phyloP scores from a whole-genome alignment of 306 rosid genomes.

The Canavalia gladiata region DNA sequence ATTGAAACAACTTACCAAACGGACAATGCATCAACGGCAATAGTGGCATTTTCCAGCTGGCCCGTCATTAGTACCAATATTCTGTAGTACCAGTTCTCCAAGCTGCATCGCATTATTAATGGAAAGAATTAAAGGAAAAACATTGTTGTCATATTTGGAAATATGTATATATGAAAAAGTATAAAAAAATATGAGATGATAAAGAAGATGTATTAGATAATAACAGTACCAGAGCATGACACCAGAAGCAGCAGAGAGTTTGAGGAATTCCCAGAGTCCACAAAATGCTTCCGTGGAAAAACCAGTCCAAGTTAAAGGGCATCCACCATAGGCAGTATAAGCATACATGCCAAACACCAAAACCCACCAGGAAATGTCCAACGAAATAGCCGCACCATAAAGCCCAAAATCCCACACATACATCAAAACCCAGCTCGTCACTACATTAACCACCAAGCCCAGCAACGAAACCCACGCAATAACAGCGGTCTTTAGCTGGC shows the following conservation, averaged over 20 bases:
- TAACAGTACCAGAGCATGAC: slow-evolving; percentile 71
- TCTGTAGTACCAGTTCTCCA: slow-evolving; percentile 83
- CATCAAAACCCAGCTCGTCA: slow-evolving; percentile 60
- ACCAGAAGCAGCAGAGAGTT: slow-evolving; percentile 75
- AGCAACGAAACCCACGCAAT: slow-evolving; percentile 68
- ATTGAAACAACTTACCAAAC: slow-evolving; percentile 57
- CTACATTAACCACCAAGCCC: slow-evolving; percentile 55
- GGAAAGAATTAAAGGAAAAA: too few species aligned
- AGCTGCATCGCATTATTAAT: slow-evolving; percentile 46
- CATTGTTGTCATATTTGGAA: too few species aligned
- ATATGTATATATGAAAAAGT: too few species aligned
- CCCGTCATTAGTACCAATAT: slow-evolving; percentile 81
- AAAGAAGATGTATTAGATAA: too few species aligned
- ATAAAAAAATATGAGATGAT: too few species aligned
- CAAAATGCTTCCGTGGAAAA: slow-evolving; percentile 69
- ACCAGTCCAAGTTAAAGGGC: slow-evolving; percentile 79
- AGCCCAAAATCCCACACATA: slow-evolving; percentile 65
- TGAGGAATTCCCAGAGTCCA: slow-evolving; percentile 77
- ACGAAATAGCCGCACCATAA: slow-evolving; percentile 71
- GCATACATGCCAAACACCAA: slow-evolving; percentile 61
- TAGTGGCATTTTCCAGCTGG: slow-evolving; percentile 63
- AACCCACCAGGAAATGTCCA: slow-evolving; percentile 79
- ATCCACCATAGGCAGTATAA: slow-evolving; percentile 62
- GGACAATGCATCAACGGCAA: slow-evolving; percentile 81
- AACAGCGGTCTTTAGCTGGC: slow-evolving; percentile 64